Base-by-base conservation (phyloP, 139 green algal genomes). In the Ulvella scutata region DNA sequence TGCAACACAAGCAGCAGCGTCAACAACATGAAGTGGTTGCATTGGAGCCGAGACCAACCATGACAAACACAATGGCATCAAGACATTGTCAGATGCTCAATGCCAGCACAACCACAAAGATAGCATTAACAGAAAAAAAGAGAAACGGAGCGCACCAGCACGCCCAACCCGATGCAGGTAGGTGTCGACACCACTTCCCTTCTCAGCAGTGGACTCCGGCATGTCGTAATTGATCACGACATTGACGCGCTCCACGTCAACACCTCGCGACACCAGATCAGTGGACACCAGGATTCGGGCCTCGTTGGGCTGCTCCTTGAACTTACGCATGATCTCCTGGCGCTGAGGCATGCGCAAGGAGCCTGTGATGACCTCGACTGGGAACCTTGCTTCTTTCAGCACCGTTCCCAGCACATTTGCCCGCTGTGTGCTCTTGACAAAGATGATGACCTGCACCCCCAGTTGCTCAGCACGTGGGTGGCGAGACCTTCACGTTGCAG, bases 181-280 rank as follows among this genome's bases (percentile, higher is more conserved):
- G 1, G 93, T 98, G 90, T 99, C 95, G 38, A 4, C 94, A 61
- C 92, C 93, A 59, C 96, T 95, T 76, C 89, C 89, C 43, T 95
- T 85, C 73, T 84, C 83, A 75, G 94, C 86, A 74, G 93, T 88
- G 1, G 89, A 95, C 80, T 97, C 90, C 3, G 95, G 95, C 95
- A 99, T 99, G 86, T 99, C 95, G 78, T 99, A 99, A 86, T 99
- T 99, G 88, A 99, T 97, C 23, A 99, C 95, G 73, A 99, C 97
- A 85, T 99, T 99, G 67, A 99, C 95, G 38, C 94, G 87, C 90
- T 99, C 95, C 78, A 99, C 95, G 80, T 99, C 95, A 82, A 99
- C 98, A 43, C 95, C 95, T 62, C 95, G 92, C 7, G 90, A 91
- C n/a, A 98, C 88, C 73, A 99, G 85, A 84, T 99, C 95, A 4